phyloP scores from a whole-genome alignment of 106 monocot species.

The Acorus gramineus region DNA sequence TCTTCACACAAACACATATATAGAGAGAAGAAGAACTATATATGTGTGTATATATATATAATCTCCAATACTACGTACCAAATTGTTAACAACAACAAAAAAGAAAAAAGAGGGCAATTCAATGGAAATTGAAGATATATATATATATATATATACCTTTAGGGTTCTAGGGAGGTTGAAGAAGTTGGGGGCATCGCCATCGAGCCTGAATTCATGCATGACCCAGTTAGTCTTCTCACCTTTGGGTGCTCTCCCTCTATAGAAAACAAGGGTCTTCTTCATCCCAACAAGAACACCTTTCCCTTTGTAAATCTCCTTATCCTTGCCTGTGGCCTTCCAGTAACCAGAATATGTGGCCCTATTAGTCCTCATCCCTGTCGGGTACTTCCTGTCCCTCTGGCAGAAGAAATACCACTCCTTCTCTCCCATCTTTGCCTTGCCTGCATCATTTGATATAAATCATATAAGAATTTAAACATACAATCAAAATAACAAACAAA shows the following conservation, averaged over 20 bases:
- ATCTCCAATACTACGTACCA: too few relatives aligned
- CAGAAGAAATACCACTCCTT: constrained; percentile 64
- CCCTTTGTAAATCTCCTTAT: constrained; percentile 59
- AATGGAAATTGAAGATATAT: background rate
- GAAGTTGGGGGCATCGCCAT: constrained; percentile 23
- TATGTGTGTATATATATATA: background rate
- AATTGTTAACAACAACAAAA: too few relatives aligned
- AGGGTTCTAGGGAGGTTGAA: constrained; percentile 20
- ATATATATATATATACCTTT: constrained; percentile 17
- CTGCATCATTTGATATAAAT: constrained; percentile 5
- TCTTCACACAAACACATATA: background rate
- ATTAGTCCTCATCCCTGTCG: constrained; percentile 63
- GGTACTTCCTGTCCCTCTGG: constrained; percentile 60
- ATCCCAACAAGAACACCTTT: constrained; percentile 42
- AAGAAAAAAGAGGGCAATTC: background rate
- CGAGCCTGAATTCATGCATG: constrained; percentile 81
- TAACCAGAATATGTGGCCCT: constrained; percentile 63
- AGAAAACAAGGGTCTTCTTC: constrained; percentile 92
- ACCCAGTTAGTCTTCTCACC: constrained; percentile 84
- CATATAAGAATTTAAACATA: background rate
- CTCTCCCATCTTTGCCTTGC: constrained; percentile 57
- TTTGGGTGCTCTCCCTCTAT: constrained; percentile 59
- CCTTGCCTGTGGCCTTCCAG: constrained; percentile 93
- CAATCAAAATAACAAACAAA: background rate
- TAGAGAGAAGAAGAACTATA: background rate